Percentiles rank a stretch among this genome's conserved stretches.
Conservation (phyloP, 495 filamentous ascomycete species). For the Cercophora sp. region DNA sequence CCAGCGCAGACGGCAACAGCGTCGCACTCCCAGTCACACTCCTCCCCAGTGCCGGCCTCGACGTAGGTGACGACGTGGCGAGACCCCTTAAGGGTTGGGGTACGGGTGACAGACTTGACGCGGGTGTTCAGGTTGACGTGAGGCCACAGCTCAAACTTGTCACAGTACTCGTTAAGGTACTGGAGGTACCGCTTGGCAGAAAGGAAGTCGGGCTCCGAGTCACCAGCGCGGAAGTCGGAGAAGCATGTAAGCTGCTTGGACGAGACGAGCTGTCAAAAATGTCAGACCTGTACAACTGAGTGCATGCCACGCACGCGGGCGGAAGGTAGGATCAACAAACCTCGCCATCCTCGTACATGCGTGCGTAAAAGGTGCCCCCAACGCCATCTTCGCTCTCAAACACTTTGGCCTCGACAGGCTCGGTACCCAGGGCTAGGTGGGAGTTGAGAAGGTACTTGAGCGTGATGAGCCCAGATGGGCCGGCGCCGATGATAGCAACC, state of each 20-base stretch:
- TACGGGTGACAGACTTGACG: slow-evolving; percentile 24
- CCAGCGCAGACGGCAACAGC: slow-evolving; percentile 43
- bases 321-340: slow-evolving; percentile 6
- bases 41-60: slow-evolving; percentile 1
- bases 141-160: slow-evolving; percentile 35
- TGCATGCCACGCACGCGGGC: background rate
- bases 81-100: background rate
- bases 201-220: slow-evolving; percentile 35
- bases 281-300: background rate
- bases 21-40: slow-evolving; percentile 31
- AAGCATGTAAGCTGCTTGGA: slow-evolving; percentile 40
- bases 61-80: slow-evolving; percentile 29
- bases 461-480: slow-evolving; percentile 43
- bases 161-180: slow-evolving; percentile 40
- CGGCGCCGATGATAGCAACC: slow-evolving; percentile 42
- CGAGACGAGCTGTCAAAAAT: slow-evolving; percentile 32
- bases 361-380: slow-evolving; percentile 30
- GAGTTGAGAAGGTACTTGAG: slow-evolving; percentile 40
- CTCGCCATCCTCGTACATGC: slow-evolving; percentile 36
- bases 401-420: slow-evolving; percentile 32
- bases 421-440: slow-evolving; percentile 24
- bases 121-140: slow-evolving; percentile 33
- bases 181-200: slow-evolving; percentile 26
- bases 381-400: slow-evolving; percentile 22
- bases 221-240: slow-evolving; percentile 33